Conservation (phyloP, 345 rosid species). For the Euclidium syriacum region DNA sequence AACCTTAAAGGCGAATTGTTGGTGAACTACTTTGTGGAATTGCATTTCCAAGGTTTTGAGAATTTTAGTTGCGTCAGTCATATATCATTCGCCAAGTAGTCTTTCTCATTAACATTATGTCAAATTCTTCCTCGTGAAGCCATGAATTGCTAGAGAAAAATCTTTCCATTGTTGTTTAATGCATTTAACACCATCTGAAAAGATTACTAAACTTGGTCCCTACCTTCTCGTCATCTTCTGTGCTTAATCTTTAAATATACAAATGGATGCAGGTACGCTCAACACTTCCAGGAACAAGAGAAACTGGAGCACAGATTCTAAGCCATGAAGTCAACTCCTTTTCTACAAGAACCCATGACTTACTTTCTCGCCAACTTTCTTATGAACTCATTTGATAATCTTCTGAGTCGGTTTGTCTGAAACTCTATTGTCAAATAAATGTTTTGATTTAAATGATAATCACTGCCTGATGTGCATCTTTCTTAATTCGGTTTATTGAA, state of each 20-base stretch:
- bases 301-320: conserved; percentile 53
- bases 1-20: too few relatives aligned
- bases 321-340: conserved; percentile 7
- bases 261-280: conserved; percentile 50
- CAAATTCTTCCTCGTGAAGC: neutral
- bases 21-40: neutral
- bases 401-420: conserved; percentile 5
- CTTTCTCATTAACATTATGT: neutral
- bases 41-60: neutral
- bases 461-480: neutral
- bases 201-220: neutral
- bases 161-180: neutral
- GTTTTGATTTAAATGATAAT: conserved; percentile 1
- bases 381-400: neutral
- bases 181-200: neutral
- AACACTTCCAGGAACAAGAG: conserved; percentile 50
- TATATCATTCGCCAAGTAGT: neutral
- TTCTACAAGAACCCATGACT: neutral
- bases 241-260: neutral
- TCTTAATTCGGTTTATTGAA: neutral
- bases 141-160: neutral
- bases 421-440: conserved; percentile 22
- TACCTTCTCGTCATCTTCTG: neutral
- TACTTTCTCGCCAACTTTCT: neutral
- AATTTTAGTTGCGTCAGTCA: neutral